Evolutionary conservation across 1,139 yeast species (phyloP), one percentile per base, ranked within the genome.

Genomic region (Saccharomyces hybrid): DNA sequence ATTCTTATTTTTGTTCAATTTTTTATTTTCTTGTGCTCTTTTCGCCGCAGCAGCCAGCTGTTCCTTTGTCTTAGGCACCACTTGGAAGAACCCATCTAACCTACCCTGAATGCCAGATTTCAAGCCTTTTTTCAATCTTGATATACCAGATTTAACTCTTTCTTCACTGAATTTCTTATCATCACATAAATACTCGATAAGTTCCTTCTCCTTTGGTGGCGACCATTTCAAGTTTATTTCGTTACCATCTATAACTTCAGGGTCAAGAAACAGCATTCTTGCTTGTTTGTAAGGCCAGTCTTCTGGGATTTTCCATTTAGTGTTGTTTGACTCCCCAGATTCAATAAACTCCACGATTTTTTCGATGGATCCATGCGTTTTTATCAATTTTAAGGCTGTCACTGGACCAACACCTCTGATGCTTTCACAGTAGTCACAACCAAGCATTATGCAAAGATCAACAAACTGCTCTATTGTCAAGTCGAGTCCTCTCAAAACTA

Each of bases 391-490:
- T 60, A 80, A 78, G 0, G 98, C 99, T 1, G 97, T 91, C 1
- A 87, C 93, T 0, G 98, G 98, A 4, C 99, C 99, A 54, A 95
- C 85, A 13, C 99, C 99, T 61, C 82, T 82, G 56, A 95, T 91
- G 1, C 97, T 88, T 61, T 93, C 98, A 73, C 97, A 89, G 70
- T 93, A 93, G 73, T 93, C 99, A 72, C 99, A 93, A 1, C 99
- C 99, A 49, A 95, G 75, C 64, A 93, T 76, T 50, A 95, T 93
- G 74, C 99, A 91, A 64, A 93, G 73, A 69, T 93, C 99, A 53
- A 95, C 81, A 70, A 93, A 93, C 55, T 90, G 86, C 28, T 79
- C 80, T 54, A 80, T 76, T 51, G 82, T 81, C 78, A 93, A 75
- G 28, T 79, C 93, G 57, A 93, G 76, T 0, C 91, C 95, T 60